These are phyloP conservation scores for Myochromella boudieri DNA, from an alignment of 768 basidiomycete genomes.

Conservation along the genomic window DNA sequence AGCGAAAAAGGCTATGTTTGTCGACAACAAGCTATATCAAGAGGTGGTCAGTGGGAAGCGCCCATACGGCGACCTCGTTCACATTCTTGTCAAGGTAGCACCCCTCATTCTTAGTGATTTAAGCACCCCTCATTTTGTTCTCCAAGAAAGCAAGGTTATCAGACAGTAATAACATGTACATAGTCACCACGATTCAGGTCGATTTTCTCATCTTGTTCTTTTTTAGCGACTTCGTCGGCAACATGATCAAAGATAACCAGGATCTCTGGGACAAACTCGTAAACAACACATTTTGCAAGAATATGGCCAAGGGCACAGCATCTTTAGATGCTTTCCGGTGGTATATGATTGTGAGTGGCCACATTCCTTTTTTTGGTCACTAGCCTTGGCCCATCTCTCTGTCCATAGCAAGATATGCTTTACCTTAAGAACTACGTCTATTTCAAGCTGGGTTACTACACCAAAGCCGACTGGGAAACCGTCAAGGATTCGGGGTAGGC, in stretches of 20 bases:
- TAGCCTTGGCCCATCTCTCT: too few species aligned
- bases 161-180: too few species aligned
- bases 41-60: too few species aligned
- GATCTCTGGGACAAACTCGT: constrained; percentile 5
- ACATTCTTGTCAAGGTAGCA: too few species aligned
- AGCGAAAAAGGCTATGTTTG: too few species aligned
- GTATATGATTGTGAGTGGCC: constrained; percentile 7
- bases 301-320: constrained; percentile 2
- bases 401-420: constrained; percentile 5
- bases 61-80: too few species aligned
- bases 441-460: neutral
- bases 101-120: too few species aligned
- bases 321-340: constrained; percentile 1
- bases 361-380: neutral
- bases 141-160: too few species aligned
- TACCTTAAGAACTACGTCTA: constrained; percentile 3
- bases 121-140: too few species aligned
- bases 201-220: too few species aligned
- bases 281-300: neutral
- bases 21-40: too few species aligned
- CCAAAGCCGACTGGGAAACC: neutral
- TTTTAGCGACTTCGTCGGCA: neutral
- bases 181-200: too few species aligned
- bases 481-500: neutral
- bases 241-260: neutral